A percentile compares a stretch with the other conserved stretches of the same genome.
phyloP scores from a whole-genome alignment of 371 early-diverging fungal genomes.

The Circinella minor region DNA sequence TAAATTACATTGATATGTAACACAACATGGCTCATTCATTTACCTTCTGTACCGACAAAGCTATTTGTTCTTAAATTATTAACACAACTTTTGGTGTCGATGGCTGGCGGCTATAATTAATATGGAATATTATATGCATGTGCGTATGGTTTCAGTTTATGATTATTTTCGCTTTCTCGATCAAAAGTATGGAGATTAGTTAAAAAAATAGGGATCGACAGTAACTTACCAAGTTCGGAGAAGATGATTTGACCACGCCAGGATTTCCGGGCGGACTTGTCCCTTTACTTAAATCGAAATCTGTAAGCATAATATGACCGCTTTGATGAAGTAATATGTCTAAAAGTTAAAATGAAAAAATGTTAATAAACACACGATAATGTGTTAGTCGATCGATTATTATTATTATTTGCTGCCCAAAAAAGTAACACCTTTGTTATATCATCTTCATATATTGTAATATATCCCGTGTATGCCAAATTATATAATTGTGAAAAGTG shows the following conservation, averaged over 20 bases:
- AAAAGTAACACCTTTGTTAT: no score
- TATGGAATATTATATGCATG: neutral
- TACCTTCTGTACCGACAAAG: conserved; percentile 95
- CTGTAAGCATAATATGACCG: conserved; percentile 97
- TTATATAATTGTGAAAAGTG: no score
- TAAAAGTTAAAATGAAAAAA: conserved; percentile 23
- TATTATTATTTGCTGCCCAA: no score
- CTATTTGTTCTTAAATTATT: conserved; percentile 89
- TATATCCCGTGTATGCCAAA: no score
- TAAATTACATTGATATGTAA: conserved; percentile 74
- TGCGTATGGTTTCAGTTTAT: no score
- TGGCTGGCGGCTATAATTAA: conserved; percentile 51
- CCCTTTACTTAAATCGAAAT: conserved; percentile 95
- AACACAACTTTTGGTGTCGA: conserved; percentile 90
- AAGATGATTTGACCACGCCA: conserved; percentile 69
- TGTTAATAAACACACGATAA: no score
- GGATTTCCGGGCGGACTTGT: conserved; percentile 79
- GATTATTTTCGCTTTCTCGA: neutral
- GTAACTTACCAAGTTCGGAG: conserved; percentile 48
- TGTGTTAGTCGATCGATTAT: no score
- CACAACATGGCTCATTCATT: neutral
- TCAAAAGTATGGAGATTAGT: neutral
- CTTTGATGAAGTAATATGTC: conserved; percentile 92
- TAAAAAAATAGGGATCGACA: conserved; percentile 7
- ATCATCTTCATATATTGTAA: no score